phyloP scores from a whole-genome alignment of 345 rosid species.

The Salix purpurea region DNA sequence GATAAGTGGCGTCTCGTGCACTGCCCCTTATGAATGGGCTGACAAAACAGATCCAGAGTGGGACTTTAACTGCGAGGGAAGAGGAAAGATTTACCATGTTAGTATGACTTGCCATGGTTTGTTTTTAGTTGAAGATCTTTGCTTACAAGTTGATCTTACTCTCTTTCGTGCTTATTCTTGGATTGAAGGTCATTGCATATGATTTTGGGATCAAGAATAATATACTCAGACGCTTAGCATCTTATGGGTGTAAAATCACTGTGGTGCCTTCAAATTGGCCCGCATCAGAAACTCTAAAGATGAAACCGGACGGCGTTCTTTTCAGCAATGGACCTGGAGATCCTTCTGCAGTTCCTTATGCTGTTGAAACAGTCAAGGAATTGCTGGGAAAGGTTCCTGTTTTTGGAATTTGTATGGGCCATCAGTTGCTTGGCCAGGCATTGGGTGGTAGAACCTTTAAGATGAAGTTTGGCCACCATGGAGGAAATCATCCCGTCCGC shows the following conservation, averaged over 20 bases:
- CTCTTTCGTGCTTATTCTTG: conserved; percentile 2
- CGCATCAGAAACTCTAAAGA: conserved; percentile 68
- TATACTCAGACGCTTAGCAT: conserved; percentile 74
- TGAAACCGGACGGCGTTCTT: conserved; percentile 93
- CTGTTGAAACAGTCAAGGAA: conserved; percentile 79
- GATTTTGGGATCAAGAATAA: conserved; percentile 96
- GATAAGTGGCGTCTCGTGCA: conserved; percentile 77
- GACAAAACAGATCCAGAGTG: conserved; percentile 66
- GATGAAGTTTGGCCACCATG: conserved; percentile 99
- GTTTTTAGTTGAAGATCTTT: conserved; percentile 1
- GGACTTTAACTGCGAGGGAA: conserved; percentile 59
- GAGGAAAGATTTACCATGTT: conserved; percentile 49
- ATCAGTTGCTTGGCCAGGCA: conserved; percentile 94
- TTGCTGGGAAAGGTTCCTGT: conserved; percentile 83
- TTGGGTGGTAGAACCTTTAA: conserved; percentile 92
- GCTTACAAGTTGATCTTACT: conserved; percentile 11
- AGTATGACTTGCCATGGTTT: conserved; percentile 24
- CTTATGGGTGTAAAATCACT: conserved; percentile 82
- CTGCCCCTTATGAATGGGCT: conserved; percentile 75
- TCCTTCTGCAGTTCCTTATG: conserved; percentile 95
- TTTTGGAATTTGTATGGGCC: conserved; percentile 98
- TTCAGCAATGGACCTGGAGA: conserved; percentile 99
- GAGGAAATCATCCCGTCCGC: conserved; percentile 91
- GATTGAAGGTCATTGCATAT: conserved; percentile 69
- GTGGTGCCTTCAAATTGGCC: conserved; percentile 91